Evolutionary conservation across 176 grass and related monocot species (phyloP), one percentile per base, ranked within the genome.

Genomic region (Alopecurus myosuroides): DNA sequence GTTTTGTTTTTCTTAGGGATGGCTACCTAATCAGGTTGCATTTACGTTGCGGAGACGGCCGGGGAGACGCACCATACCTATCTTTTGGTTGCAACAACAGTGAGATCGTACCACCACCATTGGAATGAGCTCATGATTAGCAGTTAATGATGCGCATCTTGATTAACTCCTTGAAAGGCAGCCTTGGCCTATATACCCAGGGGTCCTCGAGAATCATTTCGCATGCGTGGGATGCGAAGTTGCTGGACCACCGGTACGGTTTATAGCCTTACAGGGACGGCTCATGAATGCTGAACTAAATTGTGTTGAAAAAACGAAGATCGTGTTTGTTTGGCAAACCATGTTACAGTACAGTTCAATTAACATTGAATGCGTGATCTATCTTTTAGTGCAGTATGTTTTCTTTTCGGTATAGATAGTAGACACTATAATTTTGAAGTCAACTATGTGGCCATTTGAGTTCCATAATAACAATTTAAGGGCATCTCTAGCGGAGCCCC

Each of bases 131-230:
- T 87, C 79, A 79, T 90, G 46, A 90, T 90, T 74, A 80, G 66
- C 80, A 75, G 74, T 76, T 84, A 68, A 80, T 87, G 89, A 80
- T 80, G 85, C 41, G 68, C 80, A 76, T 84, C 85, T 90, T 83
- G 80, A 80, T 87, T 83, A 82, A 83, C 79, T 83, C 56, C 5
- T 55, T 90, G 84, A 83, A 56, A 83, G 64, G 13, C 31, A 85
- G 53, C 88, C 51, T 62, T 71, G 51, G 83, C 71, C 82, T 66
- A 15, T 26, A 71, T 69, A 56, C 65, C 11, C 56, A 61, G 52
- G 71, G 39, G 39, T 4, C 49, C 68, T 70, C 26, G 23, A 29
- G 77, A 76, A 80, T 67, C 83, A 89, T 86, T 48, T 79, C 17
- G 76, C 83, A 18, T 53, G 50, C 72, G 23, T 62, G 57, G 52